phyloP scores from a whole-genome alignment of 2,329 filamentous ascomycete genomes.

The Sarocladiaceae sp. region DNA sequence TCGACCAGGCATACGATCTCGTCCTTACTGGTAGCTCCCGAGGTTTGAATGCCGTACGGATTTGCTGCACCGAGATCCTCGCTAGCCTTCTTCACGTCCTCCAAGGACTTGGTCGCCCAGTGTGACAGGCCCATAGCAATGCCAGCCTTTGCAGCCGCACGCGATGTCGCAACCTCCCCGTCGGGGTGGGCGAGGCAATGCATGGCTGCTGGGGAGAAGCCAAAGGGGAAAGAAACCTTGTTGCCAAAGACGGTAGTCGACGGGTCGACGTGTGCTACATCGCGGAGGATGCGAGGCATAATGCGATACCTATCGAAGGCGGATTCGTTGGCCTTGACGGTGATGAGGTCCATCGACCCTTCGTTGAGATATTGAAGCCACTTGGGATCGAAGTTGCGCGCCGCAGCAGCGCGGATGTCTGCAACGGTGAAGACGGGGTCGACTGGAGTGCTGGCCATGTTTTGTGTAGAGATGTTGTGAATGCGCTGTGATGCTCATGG shows the following conservation, averaged over 20 bases:
- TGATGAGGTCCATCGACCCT: background rate
- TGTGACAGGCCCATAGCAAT: too few relatives aligned
- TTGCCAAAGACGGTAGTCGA: slow-evolving; percentile 46
- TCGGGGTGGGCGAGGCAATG: slow-evolving; percentile 52
- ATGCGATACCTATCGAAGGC: background rate
- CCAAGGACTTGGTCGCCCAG: too few relatives aligned
- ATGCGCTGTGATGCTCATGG: too few relatives aligned
- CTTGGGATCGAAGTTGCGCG: background rate
- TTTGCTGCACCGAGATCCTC: too few relatives aligned
- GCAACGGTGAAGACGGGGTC: background rate
- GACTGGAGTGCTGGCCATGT: too few relatives aligned
- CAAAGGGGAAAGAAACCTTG: slow-evolving; percentile 45
- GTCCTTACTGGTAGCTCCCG: too few relatives aligned
- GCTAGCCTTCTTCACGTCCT: too few relatives aligned
- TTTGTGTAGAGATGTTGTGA: too few relatives aligned
- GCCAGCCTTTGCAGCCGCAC: too few relatives aligned
- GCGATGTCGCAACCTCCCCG: slow-evolving; percentile 54
- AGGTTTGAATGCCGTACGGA: too few relatives aligned
- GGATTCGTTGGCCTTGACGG: background rate
- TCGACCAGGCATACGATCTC: too few relatives aligned
- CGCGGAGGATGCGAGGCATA: slow-evolving; percentile 42
- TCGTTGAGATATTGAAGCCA: background rate
- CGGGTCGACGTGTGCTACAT: slow-evolving; percentile 44
- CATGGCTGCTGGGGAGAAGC: slow-evolving; percentile 55
- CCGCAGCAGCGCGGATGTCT: background rate